These are phyloP conservation scores for Acarospora socialis DNA, from an alignment of 2,329 filamentous ascomycete genomes.

Conservation along the genomic window DNA sequence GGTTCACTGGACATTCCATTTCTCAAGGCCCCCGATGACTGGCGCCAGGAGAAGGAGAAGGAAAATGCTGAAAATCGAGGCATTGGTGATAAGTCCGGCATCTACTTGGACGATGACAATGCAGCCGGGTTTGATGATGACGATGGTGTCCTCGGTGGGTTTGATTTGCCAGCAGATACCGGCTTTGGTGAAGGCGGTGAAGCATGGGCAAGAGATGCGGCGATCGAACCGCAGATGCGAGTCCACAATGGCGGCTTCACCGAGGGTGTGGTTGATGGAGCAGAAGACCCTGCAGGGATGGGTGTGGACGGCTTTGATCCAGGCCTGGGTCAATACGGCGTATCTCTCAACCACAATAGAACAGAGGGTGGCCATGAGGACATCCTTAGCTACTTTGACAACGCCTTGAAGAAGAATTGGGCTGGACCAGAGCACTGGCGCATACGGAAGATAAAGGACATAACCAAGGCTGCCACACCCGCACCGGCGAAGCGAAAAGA, in stretches of 20 bases:
- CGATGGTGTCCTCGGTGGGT: conserved; percentile 48
- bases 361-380: conserved; percentile 67
- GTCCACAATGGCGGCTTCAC: conserved; percentile 52
- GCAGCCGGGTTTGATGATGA: conserved; percentile 70
- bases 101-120: conserved; percentile 78
- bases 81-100: conserved; percentile 55
- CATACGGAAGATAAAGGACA: conserved; percentile 78
- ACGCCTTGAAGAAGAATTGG: conserved; percentile 94
- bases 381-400: conserved; percentile 95
- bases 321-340: conserved; percentile 57
- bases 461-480: conserved; percentile 44
- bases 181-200: conserved; percentile 94
- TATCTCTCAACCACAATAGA: conserved; percentile 62
- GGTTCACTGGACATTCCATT: conserved; percentile 83
- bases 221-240: conserved; percentile 71
- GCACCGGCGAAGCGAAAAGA: conserved; percentile 62
- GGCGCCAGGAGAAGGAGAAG: conserved; percentile 57
- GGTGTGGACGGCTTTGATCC: conserved; percentile 45
- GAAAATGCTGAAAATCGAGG: conserved; percentile 40
- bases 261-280: conserved; percentile 39
- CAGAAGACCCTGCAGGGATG: conserved; percentile 39
- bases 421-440: conserved; percentile 97
- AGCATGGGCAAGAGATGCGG: conserved; percentile 84
- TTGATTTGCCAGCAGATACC: conserved; percentile 48
- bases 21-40: conserved; percentile 75